Percentiles rank a stretch among this genome's conserved stretches.
These are phyloP conservation scores for Saturnispora mendoncae DNA, from an alignment of 805 yeast genomes.

Conservation along the genomic window DNA sequence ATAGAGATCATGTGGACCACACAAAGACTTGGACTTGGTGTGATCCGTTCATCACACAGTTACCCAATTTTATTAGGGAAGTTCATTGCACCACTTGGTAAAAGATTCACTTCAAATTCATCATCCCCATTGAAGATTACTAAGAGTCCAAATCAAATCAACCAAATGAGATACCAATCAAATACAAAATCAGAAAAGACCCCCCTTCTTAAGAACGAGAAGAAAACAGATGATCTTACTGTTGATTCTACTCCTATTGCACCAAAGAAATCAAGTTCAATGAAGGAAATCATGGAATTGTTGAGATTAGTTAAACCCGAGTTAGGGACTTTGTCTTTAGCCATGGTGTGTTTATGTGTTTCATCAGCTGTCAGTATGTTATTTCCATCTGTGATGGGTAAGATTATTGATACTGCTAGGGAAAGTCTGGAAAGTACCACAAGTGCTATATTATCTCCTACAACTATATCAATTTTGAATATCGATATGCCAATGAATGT, in stretches of 20 bases:
- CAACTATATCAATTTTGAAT: slow-evolving; percentile 19
- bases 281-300: slow-evolving; percentile 38
- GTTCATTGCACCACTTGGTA: not conserved
- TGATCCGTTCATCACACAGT: not conserved
- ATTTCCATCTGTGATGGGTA: slow-evolving; percentile 78
- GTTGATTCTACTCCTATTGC: not conserved
- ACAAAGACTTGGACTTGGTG: slow-evolving; percentile 1
- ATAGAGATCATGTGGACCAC: slow-evolving; percentile 6
- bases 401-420: slow-evolving; percentile 66
- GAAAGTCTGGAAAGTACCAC: slow-evolving; percentile 12
- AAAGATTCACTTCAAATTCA: not conserved
- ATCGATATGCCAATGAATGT: slow-evolving; percentile 55
- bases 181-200: not conserved
- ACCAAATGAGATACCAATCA: slow-evolving; percentile 6
- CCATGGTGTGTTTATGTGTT: slow-evolving; percentile 52
- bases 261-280: slow-evolving; percentile 18
- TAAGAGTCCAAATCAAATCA: not conserved
- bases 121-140: not conserved
- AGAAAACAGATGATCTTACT: not conserved
- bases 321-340: slow-evolving; percentile 44
- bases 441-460: slow-evolving; percentile 9
- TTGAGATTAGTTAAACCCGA: slow-evolving; percentile 53
- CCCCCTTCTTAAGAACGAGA: not conserved
- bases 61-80: not conserved
- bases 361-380: slow-evolving; percentile 77